A percentile compares a stretch with the other conserved stretches of the same genome.
phyloP scores from a whole-genome alignment of 2,329 filamentous ascomycete species.

The Colletotrichum lini region DNA sequence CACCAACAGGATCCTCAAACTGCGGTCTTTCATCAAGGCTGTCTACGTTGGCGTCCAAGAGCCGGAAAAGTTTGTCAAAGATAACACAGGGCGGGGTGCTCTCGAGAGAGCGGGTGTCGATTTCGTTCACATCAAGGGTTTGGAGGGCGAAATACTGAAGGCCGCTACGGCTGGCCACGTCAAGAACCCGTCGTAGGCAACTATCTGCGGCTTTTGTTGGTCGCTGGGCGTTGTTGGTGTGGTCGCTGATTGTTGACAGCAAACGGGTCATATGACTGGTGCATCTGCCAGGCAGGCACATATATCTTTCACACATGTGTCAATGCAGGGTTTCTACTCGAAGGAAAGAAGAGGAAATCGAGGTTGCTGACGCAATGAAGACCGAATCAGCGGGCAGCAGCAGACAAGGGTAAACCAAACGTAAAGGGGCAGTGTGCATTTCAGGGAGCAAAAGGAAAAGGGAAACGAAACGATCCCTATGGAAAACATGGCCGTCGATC shows the following conservation, averaged over 20 bases:
- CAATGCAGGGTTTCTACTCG: not conserved
- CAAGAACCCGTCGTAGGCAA: slow-evolving; percentile 1
- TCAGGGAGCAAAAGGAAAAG: not conserved
- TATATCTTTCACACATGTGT: not conserved
- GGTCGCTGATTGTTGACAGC: not conserved
- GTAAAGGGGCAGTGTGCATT: not conserved
- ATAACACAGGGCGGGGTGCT: slow-evolving; percentile 81
- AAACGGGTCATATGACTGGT: not conserved
- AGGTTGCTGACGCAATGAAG: not conserved
- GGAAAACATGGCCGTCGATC: not conserved
- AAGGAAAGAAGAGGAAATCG: not conserved
- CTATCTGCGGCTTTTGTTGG: not conserved
- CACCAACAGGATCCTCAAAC: slow-evolving; percentile 81
- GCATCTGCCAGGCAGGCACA: not conserved
- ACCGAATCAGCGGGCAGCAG: not conserved
- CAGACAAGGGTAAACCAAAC: not conserved
- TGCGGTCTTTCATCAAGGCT: slow-evolving; percentile 74
- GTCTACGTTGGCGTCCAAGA: slow-evolving; percentile 93
- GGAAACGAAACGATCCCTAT: not conserved
- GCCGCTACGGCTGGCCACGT: slow-evolving; percentile 88
- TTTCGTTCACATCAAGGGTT: slow-evolving; percentile 79
- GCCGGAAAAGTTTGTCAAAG: slow-evolving; percentile 89
- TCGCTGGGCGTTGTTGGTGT: no score
- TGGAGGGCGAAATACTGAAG: slow-evolving; percentile 85
- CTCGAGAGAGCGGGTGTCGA: slow-evolving; percentile 81